A percentile compares a stretch with the other conserved stretches of the same genome.
Evolutionary conservation across 768 basidiomycete genomes (phyloP).

Genomic region (Xerocomus brunneocitrinus): DNA sequence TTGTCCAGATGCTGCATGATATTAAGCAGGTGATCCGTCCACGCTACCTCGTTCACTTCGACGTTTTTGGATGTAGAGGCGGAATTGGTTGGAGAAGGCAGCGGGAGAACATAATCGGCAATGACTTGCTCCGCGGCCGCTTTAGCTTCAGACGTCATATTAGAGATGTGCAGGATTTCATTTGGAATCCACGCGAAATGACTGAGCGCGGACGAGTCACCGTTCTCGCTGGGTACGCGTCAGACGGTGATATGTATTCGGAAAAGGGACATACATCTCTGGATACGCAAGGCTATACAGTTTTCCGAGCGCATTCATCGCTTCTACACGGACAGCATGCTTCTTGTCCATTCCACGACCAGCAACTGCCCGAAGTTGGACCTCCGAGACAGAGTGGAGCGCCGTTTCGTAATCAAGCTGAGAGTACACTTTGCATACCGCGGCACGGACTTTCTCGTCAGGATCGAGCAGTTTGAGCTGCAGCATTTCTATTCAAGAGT

Average conservation of each 20-base stretch:
- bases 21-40: conserved; percentile 80
- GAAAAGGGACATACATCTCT: conserved; percentile 68
- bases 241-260: not conserved
- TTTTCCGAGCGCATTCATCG: conserved; percentile 69
- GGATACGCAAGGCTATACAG: conserved; percentile 79
- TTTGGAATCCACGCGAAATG: conserved; percentile 96
- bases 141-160: conserved; percentile 56
- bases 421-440: conserved; percentile 76
- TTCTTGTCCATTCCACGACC: conserved; percentile 83
- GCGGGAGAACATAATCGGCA: conserved; percentile 74
- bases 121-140: conserved; percentile 62
- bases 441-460: conserved; percentile 87
- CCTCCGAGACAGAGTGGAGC: conserved; percentile 69
- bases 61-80: conserved; percentile 41
- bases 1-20: conserved; percentile 69
- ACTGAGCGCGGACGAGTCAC: conserved; percentile 61
- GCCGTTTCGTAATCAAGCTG: conserved; percentile 89
- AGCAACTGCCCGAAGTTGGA: conserved; percentile 58
- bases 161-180: conserved; percentile 54
- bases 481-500: conserved; percentile 46
- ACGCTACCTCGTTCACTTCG: conserved; percentile 73
- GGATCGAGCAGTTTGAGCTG: conserved; percentile 71
- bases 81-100: conserved; percentile 47
- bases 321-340: conserved; percentile 65
- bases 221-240: conserved; percentile 59